Evolutionary conservation across 2,329 filamentous ascomycete species (phyloP).

Genomic region (Fusarium agapanthi): DNA sequence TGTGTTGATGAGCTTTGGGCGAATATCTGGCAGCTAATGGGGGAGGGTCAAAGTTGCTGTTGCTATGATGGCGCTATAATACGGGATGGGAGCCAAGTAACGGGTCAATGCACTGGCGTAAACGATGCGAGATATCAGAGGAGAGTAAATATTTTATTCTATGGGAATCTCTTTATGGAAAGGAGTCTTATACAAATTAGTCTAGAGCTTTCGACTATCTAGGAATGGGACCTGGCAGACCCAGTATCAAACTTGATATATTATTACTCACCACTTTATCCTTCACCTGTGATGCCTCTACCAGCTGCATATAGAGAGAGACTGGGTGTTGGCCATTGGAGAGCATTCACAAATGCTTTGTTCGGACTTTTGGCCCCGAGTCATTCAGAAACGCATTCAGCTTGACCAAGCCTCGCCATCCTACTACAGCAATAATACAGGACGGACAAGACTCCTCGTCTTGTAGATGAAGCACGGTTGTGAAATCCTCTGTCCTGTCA

Average conservation of each 20-base stretch:
- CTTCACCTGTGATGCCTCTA: not conserved
- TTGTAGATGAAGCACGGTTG: no score
- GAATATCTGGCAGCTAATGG: not conserved
- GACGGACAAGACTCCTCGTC: not conserved
- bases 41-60: no score
- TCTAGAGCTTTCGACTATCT: not conserved
- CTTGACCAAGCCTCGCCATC: not conserved
- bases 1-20: not conserved
- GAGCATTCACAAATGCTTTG: not conserved
- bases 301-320: no score
- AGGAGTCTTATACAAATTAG: not conserved
- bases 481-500: not conserved
- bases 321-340: not conserved
- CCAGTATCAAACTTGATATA: not conserved
- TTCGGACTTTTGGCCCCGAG: no score
- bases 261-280: not conserved
- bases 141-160: not conserved
- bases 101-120: not conserved
- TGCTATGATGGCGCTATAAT: not conserved
- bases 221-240: not conserved
- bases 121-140: not conserved
- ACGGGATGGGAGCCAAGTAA: not conserved
- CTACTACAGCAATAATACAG: not conserved
- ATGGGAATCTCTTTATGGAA: not conserved
- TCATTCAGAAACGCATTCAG: not conserved